Conservation (phyloP, 768 basidiomycete species). For the Boletus rex-veris region DNA sequence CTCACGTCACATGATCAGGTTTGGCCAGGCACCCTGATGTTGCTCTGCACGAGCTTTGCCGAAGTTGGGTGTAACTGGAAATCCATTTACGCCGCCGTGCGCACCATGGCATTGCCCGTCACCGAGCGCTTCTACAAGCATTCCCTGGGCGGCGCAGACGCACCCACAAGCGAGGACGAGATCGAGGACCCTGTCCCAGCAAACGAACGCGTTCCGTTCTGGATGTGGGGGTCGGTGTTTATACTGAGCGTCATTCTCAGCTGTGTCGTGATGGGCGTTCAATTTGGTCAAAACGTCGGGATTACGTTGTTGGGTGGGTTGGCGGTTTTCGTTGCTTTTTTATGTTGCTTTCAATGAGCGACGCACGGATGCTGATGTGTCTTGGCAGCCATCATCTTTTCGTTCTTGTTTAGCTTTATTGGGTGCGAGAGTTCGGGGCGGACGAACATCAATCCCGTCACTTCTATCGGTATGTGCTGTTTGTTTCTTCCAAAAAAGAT, state of each 20-base stretch:
- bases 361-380: too few species aligned
- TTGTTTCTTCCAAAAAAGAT: neutral
- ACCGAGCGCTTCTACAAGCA: constrained; percentile 2
- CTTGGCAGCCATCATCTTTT: constrained; percentile 44
- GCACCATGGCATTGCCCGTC: constrained; percentile 1
- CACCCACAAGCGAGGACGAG: constrained; percentile 27
- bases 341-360: too few species aligned
- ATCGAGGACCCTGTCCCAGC: constrained; percentile 52
- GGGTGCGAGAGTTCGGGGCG: constrained; percentile 57
- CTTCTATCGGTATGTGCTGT: constrained; percentile 41
- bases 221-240: constrained; percentile 56
- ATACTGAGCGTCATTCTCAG: constrained; percentile 45
- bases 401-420: constrained; percentile 66
- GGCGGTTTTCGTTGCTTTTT: neutral
- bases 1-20: constrained; percentile 11
- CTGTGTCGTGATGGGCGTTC: constrained; percentile 50
- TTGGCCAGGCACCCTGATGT: constrained; percentile 39
- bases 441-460: constrained; percentile 62
- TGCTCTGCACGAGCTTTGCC: constrained; percentile 45
- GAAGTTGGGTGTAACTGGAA: constrained; percentile 25
- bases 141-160: neutral
- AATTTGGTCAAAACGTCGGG: constrained; percentile 51
- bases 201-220: constrained; percentile 51
- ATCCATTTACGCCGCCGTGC: constrained; percentile 14
- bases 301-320: constrained; percentile 23